These are phyloP conservation scores for Nidula microcarpa DNA, from an alignment of 768 basidiomycete species.

Conservation along the genomic window DNA sequence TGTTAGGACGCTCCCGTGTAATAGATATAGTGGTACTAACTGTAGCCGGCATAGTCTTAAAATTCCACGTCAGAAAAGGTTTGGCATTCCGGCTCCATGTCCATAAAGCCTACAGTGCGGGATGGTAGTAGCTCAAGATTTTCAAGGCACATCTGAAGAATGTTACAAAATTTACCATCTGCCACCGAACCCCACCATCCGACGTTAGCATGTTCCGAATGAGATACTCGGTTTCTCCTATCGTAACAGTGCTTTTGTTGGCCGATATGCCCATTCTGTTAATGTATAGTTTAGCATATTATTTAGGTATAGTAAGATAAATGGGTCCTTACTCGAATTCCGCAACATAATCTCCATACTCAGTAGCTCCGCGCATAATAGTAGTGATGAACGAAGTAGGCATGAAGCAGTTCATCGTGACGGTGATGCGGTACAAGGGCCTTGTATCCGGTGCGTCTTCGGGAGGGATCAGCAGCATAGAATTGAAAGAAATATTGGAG, in stretches of 20 bases:
- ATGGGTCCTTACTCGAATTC: constrained; percentile 27
- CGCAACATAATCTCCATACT: constrained; percentile 23
- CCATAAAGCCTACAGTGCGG: too few species aligned
- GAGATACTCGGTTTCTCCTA: background rate
- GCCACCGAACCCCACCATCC: background rate
- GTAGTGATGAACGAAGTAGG: constrained; percentile 30
- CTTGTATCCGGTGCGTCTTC: constrained; percentile 11
- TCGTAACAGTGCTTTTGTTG: background rate
- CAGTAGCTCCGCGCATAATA: constrained; percentile 19
- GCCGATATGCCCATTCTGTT: constrained; percentile 9
- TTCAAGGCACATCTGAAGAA: background rate
- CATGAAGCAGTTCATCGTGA: constrained; percentile 28
- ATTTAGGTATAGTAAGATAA: background rate
- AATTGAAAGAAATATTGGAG: constrained; percentile 2
- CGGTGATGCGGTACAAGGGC: constrained; percentile 25
- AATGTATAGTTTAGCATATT: background rate
- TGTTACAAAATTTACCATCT: background rate
- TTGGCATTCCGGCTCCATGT: too few species aligned
- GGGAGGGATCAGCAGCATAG: constrained; percentile 18
- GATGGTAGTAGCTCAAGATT: too few species aligned
- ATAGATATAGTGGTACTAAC: background rate
- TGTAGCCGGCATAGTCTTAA: background rate
- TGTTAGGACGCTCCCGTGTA: background rate
- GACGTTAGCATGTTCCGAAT: background rate
- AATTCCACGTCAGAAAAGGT: too few species aligned